These are phyloP conservation scores for Artemisia annua DNA, from an alignment of 129 eudicot species.

Conservation along the genomic window DNA sequence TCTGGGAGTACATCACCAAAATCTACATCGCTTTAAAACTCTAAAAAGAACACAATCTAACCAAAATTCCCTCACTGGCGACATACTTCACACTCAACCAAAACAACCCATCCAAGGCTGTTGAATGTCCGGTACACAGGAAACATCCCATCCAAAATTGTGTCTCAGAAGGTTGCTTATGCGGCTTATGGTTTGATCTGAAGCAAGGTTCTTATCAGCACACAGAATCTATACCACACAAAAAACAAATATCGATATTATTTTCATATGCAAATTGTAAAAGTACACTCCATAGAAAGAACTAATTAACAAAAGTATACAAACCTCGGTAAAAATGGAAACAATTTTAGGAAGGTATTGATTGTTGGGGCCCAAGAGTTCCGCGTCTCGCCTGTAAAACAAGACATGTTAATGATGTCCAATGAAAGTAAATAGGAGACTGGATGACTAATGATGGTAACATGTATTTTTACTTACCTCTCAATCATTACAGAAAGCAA, in stretches of 20 bases:
- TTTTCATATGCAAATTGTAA: not conserved
- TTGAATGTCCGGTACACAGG: too few species aligned
- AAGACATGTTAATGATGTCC: too few species aligned
- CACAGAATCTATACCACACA: slow-evolving; percentile 47
- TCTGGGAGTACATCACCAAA: too few species aligned
- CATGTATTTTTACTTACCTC: slow-evolving; percentile 41
- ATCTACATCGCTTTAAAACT: too few species aligned
- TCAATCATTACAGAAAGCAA: slow-evolving; percentile 88
- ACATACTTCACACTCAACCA: too few species aligned
- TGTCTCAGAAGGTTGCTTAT: slow-evolving; percentile 70
- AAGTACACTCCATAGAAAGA: not conserved
- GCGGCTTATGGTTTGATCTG: slow-evolving; percentile 69
- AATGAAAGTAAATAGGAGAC: too few species aligned
- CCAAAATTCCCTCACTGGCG: too few species aligned
- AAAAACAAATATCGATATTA: too few species aligned
- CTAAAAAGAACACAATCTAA: too few species aligned
- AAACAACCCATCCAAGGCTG: too few species aligned
- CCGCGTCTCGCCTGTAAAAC: slow-evolving; percentile 57
- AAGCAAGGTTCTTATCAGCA: slow-evolving; percentile 76
- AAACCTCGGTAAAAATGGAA: slow-evolving; percentile 80
- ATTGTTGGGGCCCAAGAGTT: slow-evolving; percentile 75
- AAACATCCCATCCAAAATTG: too few species aligned
- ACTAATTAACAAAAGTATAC: slow-evolving; percentile 16
- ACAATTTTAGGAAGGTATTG: slow-evolving; percentile 71
- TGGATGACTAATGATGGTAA: not conserved